Conservation (phyloP, 1,139 yeast genomes). For the Saccharomycopsis hybrid region DNA sequence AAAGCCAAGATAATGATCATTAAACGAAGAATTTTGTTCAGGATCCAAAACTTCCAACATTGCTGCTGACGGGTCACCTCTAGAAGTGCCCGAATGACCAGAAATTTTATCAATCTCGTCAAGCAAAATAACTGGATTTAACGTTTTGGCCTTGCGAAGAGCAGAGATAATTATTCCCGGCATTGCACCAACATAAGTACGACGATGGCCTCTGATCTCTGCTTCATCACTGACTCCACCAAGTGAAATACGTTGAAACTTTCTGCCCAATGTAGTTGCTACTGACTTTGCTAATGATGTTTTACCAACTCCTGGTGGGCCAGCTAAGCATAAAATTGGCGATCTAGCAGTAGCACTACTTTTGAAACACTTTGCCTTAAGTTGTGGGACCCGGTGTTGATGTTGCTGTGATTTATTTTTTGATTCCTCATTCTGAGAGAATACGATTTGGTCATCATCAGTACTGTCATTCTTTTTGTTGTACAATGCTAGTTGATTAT, state of each 20-base stretch:
- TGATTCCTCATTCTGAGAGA: too few relatives aligned
- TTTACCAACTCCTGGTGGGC: conserved; percentile 96
- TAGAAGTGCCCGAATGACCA: conserved; percentile 39
- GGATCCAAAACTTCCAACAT: conserved; percentile 86
- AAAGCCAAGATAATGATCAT: conserved; percentile 82
- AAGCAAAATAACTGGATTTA: conserved; percentile 80
- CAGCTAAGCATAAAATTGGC: conserved; percentile 77
- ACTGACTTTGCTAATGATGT: conserved; percentile 85
- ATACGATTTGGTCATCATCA: not conserved
- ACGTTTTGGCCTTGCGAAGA: conserved; percentile 65
- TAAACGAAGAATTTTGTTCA: conserved; percentile 74
- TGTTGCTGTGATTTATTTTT: not conserved
- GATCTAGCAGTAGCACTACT: conserved; percentile 46
- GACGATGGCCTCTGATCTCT: conserved; percentile 85
- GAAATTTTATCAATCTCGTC: conserved; percentile 89
- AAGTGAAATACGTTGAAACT: conserved; percentile 75
- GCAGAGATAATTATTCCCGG: conserved; percentile 84
- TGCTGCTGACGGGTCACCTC: conserved; percentile 93
- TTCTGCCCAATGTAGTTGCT: conserved; percentile 72
- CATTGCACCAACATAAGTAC: conserved; percentile 93
- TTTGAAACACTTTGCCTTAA: conserved; percentile 21
- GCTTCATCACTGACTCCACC: conserved; percentile 91
- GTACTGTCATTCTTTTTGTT: too few relatives aligned
- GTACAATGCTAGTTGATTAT: too few relatives aligned
- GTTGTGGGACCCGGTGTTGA: conserved; percentile 2